Percentiles rank a stretch among this genome's conserved stretches.
Conservation (phyloP, 495 filamentous ascomycete species). For the Barbatosphaeria neglecta region DNA sequence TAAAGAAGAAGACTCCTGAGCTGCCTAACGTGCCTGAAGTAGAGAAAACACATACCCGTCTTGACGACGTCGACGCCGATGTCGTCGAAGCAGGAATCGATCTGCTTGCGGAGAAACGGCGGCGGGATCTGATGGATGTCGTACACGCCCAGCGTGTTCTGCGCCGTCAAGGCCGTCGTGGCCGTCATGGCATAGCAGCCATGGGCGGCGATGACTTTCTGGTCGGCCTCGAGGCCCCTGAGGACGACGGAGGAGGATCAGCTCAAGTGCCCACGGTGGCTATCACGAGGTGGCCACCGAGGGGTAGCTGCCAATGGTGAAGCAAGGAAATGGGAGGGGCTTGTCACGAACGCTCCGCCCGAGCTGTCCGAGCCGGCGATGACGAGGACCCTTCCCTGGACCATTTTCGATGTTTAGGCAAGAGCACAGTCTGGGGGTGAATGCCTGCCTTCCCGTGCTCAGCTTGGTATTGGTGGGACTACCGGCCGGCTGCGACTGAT, state of each 20-base stretch:
- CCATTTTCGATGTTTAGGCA: slow-evolving; percentile 5
- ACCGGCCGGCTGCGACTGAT: too few species aligned
- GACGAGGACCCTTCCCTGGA: slow-evolving; percentile 50
- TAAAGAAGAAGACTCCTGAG: too few species aligned
- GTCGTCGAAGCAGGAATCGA: slow-evolving; percentile 72
- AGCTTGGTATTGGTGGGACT: too few species aligned
- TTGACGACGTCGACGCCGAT: slow-evolving; percentile 86
- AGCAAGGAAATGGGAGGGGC: not conserved
- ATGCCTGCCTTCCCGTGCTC: too few species aligned
- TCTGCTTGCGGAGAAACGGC: slow-evolving; percentile 70
- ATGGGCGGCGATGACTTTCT: slow-evolving; percentile 87
- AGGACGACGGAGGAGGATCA: not conserved
- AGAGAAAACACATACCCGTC: too few species aligned
- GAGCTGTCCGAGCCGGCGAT: slow-evolving; percentile 89
- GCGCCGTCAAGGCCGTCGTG: slow-evolving; percentile 90
- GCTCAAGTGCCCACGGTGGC: slow-evolving; percentile 1
- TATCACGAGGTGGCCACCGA: not conserved
- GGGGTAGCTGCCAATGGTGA: too few species aligned
- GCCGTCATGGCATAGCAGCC: slow-evolving; percentile 91
- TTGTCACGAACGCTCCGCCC: slow-evolving; percentile 63
- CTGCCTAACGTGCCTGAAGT: too few species aligned
- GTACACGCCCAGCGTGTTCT: slow-evolving; percentile 78
- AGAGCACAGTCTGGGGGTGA: too few species aligned
- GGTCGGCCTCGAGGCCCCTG: slow-evolving; percentile 93
- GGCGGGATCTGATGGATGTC: slow-evolving; percentile 72